phyloP scores from a whole-genome alignment of 2,329 filamentous ascomycete genomes.

The Aspergillus sp. region DNA sequence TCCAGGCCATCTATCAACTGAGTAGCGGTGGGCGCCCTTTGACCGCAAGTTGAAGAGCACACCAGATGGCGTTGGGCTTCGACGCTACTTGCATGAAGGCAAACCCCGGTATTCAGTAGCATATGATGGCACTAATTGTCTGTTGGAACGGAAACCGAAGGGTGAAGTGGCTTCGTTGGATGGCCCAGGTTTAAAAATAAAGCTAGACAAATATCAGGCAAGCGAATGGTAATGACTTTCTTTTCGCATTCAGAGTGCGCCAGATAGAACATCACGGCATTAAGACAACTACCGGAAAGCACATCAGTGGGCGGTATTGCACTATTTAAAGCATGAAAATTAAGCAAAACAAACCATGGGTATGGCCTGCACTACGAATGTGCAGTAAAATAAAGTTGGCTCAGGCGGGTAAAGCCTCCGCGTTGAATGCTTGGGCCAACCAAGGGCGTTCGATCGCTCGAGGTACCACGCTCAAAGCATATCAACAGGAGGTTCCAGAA shows the following conservation, averaged over 20 bases:
- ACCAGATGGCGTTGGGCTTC: constrained; percentile 18
- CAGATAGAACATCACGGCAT: no score
- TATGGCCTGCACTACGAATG: no score
- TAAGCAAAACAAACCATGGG: no score
- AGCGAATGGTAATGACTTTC: no score
- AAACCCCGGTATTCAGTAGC: not conserved
- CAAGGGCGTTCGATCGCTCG: constrained; percentile 1
- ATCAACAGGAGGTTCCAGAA: not conserved
- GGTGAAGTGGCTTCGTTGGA: no score
- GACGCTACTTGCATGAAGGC: constrained; percentile 6
- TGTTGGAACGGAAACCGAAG: no score
- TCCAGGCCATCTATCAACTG: not conserved
- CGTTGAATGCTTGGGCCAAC: constrained; percentile 10
- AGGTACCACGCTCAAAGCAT: not conserved
- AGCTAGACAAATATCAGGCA: no score
- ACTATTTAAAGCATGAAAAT: constrained; percentile 3
- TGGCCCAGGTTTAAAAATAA: no score
- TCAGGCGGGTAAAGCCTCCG: constrained; percentile 6
- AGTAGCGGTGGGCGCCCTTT: constrained; percentile 23
- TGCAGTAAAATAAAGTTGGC: not conserved
- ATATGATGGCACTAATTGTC: not conserved
- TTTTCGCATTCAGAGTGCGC: no score
- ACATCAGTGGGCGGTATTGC: not conserved
- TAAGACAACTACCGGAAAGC: not conserved
- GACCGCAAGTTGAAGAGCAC: constrained; percentile 27